These are phyloP conservation scores for Serpula lacrymans DNA, from an alignment of 768 basidiomycete genomes.

Conservation along the genomic window DNA sequence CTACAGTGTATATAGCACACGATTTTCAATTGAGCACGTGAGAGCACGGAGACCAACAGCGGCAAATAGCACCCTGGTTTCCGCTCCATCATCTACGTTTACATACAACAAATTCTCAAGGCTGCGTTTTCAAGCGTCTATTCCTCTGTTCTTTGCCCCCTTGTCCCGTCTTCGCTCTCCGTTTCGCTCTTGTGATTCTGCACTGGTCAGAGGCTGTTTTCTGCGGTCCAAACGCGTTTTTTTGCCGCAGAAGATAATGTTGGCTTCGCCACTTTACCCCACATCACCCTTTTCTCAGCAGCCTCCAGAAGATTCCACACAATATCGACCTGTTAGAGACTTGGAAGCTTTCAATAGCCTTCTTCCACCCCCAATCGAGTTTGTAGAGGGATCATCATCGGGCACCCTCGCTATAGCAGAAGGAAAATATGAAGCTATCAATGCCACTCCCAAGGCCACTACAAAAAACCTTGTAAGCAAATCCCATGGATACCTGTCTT, in stretches of 20 bases:
- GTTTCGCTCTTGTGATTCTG: constrained; percentile 4
- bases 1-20: too few relatives aligned
- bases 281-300: constrained; percentile 48
- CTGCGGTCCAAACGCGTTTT: not conserved
- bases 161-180: too few relatives aligned
- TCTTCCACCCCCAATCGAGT: constrained; percentile 79
- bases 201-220: constrained; percentile 4
- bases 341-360: constrained; percentile 73
- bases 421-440: constrained; percentile 81
- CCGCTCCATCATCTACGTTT: too few relatives aligned
- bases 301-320: constrained; percentile 47
- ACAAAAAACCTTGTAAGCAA: constrained; percentile 46
- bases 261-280: constrained; percentile 62
- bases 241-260: constrained; percentile 42
- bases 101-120: too few relatives aligned
- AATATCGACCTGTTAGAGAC: constrained; percentile 67
- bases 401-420: constrained; percentile 68
- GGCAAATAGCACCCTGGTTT: too few relatives aligned
- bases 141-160: too few relatives aligned
- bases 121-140: too few relatives aligned
- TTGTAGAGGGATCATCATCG: constrained; percentile 80
- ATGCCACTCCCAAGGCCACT: constrained; percentile 52
- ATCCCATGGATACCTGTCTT: constrained; percentile 1
- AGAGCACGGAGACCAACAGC: too few relatives aligned
- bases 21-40: too few relatives aligned